Evolutionary conservation across 2,329 filamentous ascomycete genomes (phyloP), one percentile per base, ranked within the genome.

Genomic region (Colletotrichum paranaense): DNA sequence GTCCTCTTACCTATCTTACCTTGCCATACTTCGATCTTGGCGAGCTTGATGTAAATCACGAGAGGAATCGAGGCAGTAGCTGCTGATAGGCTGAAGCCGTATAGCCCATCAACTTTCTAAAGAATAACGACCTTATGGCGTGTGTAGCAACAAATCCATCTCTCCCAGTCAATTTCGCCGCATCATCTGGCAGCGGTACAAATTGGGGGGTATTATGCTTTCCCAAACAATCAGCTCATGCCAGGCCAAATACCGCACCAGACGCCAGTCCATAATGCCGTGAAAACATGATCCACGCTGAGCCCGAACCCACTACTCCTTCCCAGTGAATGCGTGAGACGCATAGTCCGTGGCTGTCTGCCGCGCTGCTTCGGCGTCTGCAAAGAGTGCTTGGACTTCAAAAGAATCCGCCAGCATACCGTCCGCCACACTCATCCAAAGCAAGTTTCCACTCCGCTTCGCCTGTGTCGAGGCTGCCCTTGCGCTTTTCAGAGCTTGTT

Each of bases 371-470:
- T 78, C 78, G 11, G 86, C 85, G 74, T 87, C 84, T 4, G 82
- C 80, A 49, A 80, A 78, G 77, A 93, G 91, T 26, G 94, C 94
- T 78, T 94, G 91, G 68, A 93, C 88, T 77, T 95, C 93, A 75
- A 93, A 89, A 26, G 92, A 94, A 78, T 94, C 91, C 1, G 92
- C 92, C 60, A 96, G 86, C 89, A 97, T 92, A 26, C 92, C 93
- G 76, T 94, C 92, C 1, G 93, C 93, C 8, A 97, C 94, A 78
- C 93, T 95, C 84, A 92, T 92, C 93, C 93, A 95, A 63, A 95
- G 82, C 19, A 91, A 85, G 78, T 94, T 94, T 26, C 92, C 92
- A 76, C 91, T 93, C 79, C 90, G 90, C 75, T 89, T 88, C 5
- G 93, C 92, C 84, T 94, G 92, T 55, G 88, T 88, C 28, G 89